Evolutionary conservation across 306 rosid genomes (phyloP), one percentile per base, ranked within the genome.

Genomic region (Ammopiptanthus mongolicus): DNA sequence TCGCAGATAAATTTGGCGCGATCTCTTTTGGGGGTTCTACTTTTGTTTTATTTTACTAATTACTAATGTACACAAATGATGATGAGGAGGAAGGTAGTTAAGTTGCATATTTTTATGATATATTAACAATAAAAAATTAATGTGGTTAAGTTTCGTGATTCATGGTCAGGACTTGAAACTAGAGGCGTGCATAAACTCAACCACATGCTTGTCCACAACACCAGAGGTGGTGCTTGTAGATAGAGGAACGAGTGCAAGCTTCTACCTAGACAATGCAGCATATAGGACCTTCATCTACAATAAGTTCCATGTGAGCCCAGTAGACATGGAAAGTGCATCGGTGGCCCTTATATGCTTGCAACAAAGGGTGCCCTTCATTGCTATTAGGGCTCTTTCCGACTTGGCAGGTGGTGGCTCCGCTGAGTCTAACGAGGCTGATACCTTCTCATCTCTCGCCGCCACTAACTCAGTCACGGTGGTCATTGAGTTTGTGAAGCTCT

Each of bases 321-420:
- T 86, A 0, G 91, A 88, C 72, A 81, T 81, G 84, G 84, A 81
- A 52, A 75, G 77, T 65, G 89, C 91, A 0, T 55, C 89, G 0
- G 93, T 88, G 22, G 93, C 96, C 1, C 80, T 88, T 0, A 60
- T 88, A 5, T 81, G 88, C 52, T 58, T 63, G 0, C 91, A 90
- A 22, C 90, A 90, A 31, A 81, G 44, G 37, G 52, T 75, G 3
- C 87, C 96, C 0, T 90, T 86, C 81, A 90, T 90, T 22, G 63
- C 65, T 18, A 25, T 88, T 2, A 80, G 93, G 48, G 85, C 91
- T 50, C 74, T 90, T 58, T 86, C 91, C 0, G 81, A 81, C 58
- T 62, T 81, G 56, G 84, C 84, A 11, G 92, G 92, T 3, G 86
- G 90, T 0, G 91, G 87, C 76, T 68, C 85, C 1, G 79, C 86